Evolutionary conservation across 345 rosid genomes (phyloP).

Genomic region (Cardiospermum halicacabum): DNA sequence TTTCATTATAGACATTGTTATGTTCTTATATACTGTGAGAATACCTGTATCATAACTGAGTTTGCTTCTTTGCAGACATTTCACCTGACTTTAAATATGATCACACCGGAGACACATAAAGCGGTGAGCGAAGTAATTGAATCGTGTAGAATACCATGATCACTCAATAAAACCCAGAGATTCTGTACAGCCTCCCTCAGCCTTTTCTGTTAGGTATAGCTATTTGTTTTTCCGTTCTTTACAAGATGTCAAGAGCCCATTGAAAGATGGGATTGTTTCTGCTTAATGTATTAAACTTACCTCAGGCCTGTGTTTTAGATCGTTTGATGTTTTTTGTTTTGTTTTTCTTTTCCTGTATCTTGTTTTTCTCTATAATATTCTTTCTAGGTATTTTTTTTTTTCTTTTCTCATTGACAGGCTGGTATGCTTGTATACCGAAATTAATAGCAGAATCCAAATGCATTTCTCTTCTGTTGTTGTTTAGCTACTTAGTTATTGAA

Average conservation of each 20-base stretch:
- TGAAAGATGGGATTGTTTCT: constrained; percentile 16
- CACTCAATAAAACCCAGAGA: constrained; percentile 17
- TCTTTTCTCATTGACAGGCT: constrained; percentile 10
- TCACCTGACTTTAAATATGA: constrained; percentile 86
- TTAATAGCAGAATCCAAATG: constrained; percentile 19
- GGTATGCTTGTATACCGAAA: constrained; percentile 21
- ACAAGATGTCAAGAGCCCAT: constrained; percentile 13
- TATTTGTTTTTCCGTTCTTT: constrained; percentile 10
- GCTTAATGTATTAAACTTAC: constrained; percentile 14
- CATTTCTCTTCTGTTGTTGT: constrained; percentile 5
- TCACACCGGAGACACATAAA: constrained; percentile 88
- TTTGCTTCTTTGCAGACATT: constrained; percentile 51
- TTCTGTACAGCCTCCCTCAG: constrained; percentile 51
- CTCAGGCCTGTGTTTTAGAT: constrained; percentile 19
- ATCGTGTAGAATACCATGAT: constrained; percentile 64
- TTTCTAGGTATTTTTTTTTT: constrained; percentile 17
- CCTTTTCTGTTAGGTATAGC: constrained; percentile 20
- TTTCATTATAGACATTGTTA: background rate
- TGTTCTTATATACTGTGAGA: background rate
- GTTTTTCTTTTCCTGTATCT: background rate
- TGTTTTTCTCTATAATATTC: constrained; percentile 15
- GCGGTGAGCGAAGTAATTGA: constrained; percentile 89
- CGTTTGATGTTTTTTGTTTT: constrained; percentile 10
- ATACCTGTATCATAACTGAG: background rate
- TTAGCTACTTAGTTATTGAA: background rate